Evolutionary conservation across 2,329 filamentous ascomycete genomes (phyloP), one percentile per base, ranked within the genome.

Genomic region (Pseudogymnoascus sp.): DNA sequence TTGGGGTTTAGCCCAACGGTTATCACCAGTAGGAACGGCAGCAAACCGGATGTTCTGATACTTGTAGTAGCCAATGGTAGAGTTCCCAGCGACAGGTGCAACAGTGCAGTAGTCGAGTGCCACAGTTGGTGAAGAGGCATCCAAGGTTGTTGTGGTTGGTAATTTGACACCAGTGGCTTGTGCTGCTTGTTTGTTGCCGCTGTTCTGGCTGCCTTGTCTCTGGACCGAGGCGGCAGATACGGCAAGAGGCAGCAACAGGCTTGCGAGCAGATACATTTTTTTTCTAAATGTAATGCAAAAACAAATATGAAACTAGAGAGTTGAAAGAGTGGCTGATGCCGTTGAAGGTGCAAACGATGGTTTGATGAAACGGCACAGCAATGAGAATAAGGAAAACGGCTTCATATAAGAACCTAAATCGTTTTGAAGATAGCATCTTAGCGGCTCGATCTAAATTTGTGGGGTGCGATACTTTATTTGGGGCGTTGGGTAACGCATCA

Each of bases 11-110:
- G 72, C 72, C 31, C 69, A 76, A 11, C 74, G 71, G 15, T 75
- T 67, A 36, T 72, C 65, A 1, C 74, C 74, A 2, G 70, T 72
- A 2, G 75, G 73, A 5, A 73, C 69, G 2, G 73, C 70, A 2
- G 73, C 74, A 61, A 72, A 76, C 10, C 75, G 69, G 47, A 76
- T 75, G 60, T 75, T 76, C 63, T 75, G 73, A 44, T 73, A 74
- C 61, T 74, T 74, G 66, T 73, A 74, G 66, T 70, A 71, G 23
- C 72, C 71, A n/a, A 69, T 65, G 1, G 71, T 68, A 19, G 65
- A 64, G 53, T 72, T 40, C 9, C 38, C 38, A 40, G 38, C 38
- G 38, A 65, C 67, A 4, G 71, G 66, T 15, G 65, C 60, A 31
- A 73, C 60, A 11, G 71, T 73, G 60, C 63, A 69, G 63, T 73